Conservation (phyloP, 176 grass and related monocot species). For the Musa beccarii region DNA sequence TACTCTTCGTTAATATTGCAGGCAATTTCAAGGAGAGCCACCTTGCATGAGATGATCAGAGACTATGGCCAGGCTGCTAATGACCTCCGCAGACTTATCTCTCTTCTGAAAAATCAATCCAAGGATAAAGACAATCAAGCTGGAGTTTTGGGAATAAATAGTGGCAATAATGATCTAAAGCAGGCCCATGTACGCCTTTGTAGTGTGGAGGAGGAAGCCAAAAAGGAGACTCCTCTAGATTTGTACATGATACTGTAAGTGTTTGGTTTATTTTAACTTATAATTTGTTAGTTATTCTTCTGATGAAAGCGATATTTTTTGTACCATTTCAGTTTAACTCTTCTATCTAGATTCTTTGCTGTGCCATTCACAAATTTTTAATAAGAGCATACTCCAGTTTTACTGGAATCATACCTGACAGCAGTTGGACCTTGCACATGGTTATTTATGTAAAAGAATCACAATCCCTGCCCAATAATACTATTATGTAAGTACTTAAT, state of each 20-base stretch:
- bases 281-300: not conserved
- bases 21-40: constrained; percentile 88
- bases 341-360: not conserved
- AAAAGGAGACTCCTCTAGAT: constrained; percentile 51
- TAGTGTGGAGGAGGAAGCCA: constrained; percentile 47
- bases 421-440: too few relatives aligned
- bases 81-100: constrained; percentile 56
- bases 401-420: not conserved
- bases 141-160: constrained; percentile 26
- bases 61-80: constrained; percentile 67
- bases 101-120: constrained; percentile 67
- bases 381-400: not conserved
- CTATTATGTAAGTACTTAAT: not conserved
- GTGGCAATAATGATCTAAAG: constrained; percentile 39
- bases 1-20: constrained; percentile 23
- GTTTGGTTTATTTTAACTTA: not conserved
- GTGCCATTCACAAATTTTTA: not conserved
- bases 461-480: not conserved
- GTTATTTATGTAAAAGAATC: too few relatives aligned
- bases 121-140: constrained; percentile 37
- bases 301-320: not conserved
- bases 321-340: not conserved
- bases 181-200: constrained; percentile 45
- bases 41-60: constrained; percentile 67
- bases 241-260: constrained; percentile 88